Evolutionary conservation across 208 protist genomes (phyloP).

Genomic region (Lotmaria passim): DNA sequence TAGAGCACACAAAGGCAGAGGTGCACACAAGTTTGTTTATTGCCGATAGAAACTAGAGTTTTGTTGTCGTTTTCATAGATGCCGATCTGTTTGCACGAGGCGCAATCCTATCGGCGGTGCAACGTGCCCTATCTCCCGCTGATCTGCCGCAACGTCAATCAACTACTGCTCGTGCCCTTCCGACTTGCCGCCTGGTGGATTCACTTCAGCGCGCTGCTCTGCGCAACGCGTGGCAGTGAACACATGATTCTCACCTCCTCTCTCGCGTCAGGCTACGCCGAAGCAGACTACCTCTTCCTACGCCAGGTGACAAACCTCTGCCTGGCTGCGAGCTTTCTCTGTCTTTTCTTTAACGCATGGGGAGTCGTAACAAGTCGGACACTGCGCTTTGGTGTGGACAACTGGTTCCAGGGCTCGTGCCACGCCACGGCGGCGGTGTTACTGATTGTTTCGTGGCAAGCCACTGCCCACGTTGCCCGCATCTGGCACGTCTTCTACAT

Average conservation of each 20-base stretch:
- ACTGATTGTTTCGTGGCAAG: conserved; percentile 62
- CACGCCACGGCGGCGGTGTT: conserved; percentile 57
- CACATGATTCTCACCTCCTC: conserved; percentile 55
- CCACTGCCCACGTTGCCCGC: conserved; percentile 42
- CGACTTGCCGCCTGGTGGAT: conserved; percentile 50
- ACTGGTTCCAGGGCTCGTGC: conserved; percentile 58
- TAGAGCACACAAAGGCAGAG: too few relatives aligned
- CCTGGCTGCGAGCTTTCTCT: conserved; percentile 57
- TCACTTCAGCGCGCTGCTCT: conserved; percentile 69
- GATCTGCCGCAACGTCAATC: conserved; percentile 49
- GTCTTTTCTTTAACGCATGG: conserved; percentile 51
- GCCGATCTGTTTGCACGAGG: conserved; percentile 28
- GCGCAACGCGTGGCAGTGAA: conserved; percentile 49
- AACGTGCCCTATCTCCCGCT: conserved; percentile 12
- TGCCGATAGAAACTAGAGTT: too few relatives aligned
- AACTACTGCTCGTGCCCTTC: conserved; percentile 57
- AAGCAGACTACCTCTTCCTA: conserved; percentile 52
- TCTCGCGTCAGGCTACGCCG: conserved; percentile 32
- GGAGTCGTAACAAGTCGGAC: conserved; percentile 70
- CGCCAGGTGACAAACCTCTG: conserved; percentile 44
- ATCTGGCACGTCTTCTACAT: conserved; percentile 81
- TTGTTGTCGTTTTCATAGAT: conserved; percentile 2
- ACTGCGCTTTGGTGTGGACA: conserved; percentile 60
- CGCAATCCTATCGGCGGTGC: conserved; percentile 18
- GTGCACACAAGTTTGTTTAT: neutral